Evolutionary conservation across 352 stramenopile genomes (phyloP).

Genomic region (Phytopythium oedochilum): DNA sequence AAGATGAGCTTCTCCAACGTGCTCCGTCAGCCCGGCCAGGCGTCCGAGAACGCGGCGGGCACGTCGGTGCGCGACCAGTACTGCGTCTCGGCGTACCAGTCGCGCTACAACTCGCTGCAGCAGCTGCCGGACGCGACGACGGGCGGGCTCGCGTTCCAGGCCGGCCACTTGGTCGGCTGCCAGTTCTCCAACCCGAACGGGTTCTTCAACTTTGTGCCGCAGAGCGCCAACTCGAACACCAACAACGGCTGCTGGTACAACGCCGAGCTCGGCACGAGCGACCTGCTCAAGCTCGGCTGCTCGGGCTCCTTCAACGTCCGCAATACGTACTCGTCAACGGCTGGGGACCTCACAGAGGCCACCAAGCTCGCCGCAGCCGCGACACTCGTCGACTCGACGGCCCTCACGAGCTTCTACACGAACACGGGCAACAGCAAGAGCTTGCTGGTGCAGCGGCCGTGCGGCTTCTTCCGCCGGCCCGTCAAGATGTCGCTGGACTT

Average conservation of each 20-base stretch:
- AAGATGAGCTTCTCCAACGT: conserved; percentile 21
- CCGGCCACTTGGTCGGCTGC: conserved; percentile 23
- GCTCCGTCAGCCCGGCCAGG: conserved; percentile 16
- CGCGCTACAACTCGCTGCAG: conserved; percentile 25
- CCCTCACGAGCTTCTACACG: conserved; percentile 17
- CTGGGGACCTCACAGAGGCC: background rate
- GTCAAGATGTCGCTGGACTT: conserved; percentile 34
- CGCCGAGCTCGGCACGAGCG: conserved; percentile 20
- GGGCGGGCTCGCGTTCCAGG: conserved; percentile 18
- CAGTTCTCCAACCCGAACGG: conserved; percentile 32
- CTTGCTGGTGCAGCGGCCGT: conserved; percentile 16
- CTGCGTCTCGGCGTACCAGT: conserved; percentile 24
- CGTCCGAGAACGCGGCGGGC: conserved; percentile 13
- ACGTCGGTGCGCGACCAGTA: conserved; percentile 26
- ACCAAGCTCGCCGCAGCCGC: conserved; percentile 4
- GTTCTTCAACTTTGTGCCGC: conserved; percentile 36
- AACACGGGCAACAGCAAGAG: conserved; percentile 16
- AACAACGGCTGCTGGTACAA: conserved; percentile 37
- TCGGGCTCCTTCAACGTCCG: conserved; percentile 13
- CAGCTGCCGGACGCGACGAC: conserved; percentile 19
- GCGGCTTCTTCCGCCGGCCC: conserved; percentile 25
- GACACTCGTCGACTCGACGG: conserved; percentile 11
- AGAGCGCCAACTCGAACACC: conserved; percentile 27
- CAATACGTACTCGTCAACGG: conserved; percentile 18
- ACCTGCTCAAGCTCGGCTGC: conserved; percentile 31